Conservation (phyloP, 2,329 filamentous ascomycete genomes). For the Colletotrichum sp. region DNA sequence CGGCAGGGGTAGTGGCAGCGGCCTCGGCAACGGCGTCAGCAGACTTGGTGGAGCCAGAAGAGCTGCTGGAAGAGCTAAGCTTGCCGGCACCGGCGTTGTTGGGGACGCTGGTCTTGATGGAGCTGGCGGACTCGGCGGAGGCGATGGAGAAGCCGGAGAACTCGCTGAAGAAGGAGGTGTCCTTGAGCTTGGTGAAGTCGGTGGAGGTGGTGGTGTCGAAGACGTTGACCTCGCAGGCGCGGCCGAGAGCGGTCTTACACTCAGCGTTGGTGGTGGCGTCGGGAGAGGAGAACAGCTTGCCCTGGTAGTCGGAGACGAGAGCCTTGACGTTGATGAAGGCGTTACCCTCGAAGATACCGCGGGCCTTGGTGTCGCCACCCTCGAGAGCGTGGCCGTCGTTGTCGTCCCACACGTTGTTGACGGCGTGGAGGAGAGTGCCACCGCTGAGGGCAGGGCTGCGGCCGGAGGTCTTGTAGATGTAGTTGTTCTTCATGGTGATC, state of each 20-base stretch:
- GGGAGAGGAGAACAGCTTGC: constrained; percentile 28
- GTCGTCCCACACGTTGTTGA: constrained; percentile 32
- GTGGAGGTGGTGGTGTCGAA: constrained; percentile 1
- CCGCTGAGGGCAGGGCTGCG: constrained; percentile 30
- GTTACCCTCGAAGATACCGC: constrained; percentile 30
- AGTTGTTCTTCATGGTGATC: constrained; percentile 24
- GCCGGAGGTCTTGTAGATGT: constrained; percentile 27
- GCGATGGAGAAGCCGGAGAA: constrained; percentile 2
- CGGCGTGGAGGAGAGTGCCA: constrained; percentile 31
- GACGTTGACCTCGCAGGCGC: constrained; percentile 11
- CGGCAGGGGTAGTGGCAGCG: not conserved
- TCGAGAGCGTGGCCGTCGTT: constrained; percentile 31
- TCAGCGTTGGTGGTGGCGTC: constrained; percentile 13
- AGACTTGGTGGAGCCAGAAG: not conserved
- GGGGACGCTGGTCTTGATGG: constrained; percentile 15
- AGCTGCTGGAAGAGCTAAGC: not conserved
- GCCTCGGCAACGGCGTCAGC: not conserved
- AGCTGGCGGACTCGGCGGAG: not conserved
- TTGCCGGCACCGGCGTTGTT: constrained; percentile 10
- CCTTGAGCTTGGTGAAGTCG: not conserved
- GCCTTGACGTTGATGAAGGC: constrained; percentile 27
- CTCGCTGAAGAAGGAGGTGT: not conserved
- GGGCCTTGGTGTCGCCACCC: constrained; percentile 23
- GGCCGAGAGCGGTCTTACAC: constrained; percentile 16
- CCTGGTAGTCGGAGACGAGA: constrained; percentile 25